Base-by-base conservation (phyloP, 2,329 filamentous ascomycete genomes). In the Neofusicoccum sp. region DNA sequence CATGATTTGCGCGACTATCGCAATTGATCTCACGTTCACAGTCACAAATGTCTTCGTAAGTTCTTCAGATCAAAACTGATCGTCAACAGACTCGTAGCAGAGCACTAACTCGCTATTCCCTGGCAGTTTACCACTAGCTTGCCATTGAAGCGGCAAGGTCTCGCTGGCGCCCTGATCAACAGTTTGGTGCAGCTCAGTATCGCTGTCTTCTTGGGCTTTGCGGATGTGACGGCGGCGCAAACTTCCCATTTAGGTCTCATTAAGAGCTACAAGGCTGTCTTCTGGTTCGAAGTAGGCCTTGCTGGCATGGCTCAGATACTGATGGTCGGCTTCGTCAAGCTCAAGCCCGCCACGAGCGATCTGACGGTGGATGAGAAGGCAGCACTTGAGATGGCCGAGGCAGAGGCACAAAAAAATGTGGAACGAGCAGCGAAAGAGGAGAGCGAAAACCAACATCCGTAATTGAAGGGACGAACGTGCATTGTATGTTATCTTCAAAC, bases 21-120 rank as follows among this genome's bases (percentile, higher is more conserved):
- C 87, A 16, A 86, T 92, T 62, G 90, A 93, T 68, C 85, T 92
- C 59, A 86, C 85, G 6, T 92, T 88, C 75, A 91, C 88, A 68
- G 83, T 92, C 1, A 84, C 86, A 16, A 92, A 89, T 67, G 83
- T 93, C 62, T 93, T 90, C 38, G 59, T 56, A 33, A 56, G 51
- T 14, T 20, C 9, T 4, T 8, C 14, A 14, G 20, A 9, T 14
- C 16, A n/a, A 45, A 8, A 26, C 11, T 28, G 28, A 45, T 26
- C 4, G 7, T 56, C 38, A 11, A 6, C n/a, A 51, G 20, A 62
- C n/a, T n/a, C n/a, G n/a, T n/a, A n/a, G n/a, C n/a, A n/a, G n/a
- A n/a, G n/a, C 4, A 6, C 38, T 33, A 7, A 43, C 11, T 43
- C 20, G 4, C 9, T 3, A 1, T 9, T 6, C 4, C 4, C n/a